Evolutionary conservation across 305 asterid genomes (phyloP).

Genomic region (Solanum chacoense): DNA sequence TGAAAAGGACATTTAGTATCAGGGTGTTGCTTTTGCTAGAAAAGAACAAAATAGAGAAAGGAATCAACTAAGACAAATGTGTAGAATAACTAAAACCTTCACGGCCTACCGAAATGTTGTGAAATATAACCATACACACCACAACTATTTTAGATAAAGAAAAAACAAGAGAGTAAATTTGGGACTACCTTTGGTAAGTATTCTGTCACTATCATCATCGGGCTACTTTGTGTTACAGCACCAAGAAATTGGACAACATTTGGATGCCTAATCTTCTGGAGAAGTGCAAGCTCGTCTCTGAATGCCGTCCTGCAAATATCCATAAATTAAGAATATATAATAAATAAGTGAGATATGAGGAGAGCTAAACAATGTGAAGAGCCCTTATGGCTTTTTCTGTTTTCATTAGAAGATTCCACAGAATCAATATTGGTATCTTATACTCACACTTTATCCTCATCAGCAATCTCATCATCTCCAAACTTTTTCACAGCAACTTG

Average conservation of each 20-base stretch:
- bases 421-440: background rate
- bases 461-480: constrained; percentile 59
- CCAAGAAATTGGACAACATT: constrained; percentile 96
- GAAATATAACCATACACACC: background rate
- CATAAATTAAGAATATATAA: background rate
- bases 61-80: background rate
- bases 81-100: background rate
- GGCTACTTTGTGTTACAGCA: constrained; percentile 93
- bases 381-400: background rate
- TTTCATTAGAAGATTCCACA: background rate
- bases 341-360: constrained; percentile 1
- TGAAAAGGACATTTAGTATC: background rate
- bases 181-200: constrained; percentile 76
- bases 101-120: background rate
- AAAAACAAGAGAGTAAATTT: background rate
- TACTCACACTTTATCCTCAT: constrained; percentile 85
- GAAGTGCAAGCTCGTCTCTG: constrained; percentile 79
- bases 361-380: background rate
- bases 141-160: background rate
- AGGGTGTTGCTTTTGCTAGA: background rate
- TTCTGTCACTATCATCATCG: constrained; percentile 98
- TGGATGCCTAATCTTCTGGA: constrained; percentile 92
- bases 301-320: constrained; percentile 57
- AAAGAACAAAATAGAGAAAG: background rate
- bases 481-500: constrained; percentile 84